phyloP scores from a whole-genome alignment of 306 rosid genomes.

The Quercus ilex region DNA sequence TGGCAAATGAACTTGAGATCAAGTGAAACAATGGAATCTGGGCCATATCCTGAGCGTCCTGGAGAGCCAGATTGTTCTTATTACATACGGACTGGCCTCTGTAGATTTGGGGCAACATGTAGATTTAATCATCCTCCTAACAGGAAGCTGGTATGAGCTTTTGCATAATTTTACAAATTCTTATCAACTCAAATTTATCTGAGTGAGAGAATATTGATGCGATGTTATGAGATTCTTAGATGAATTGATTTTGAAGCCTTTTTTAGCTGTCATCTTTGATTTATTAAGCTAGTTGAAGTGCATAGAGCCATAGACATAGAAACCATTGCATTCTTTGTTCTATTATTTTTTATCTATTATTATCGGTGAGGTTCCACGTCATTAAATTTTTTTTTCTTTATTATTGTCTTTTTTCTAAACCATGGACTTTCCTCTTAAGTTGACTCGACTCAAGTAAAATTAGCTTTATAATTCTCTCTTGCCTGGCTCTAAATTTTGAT shows the following conservation, averaged over 20 bases:
- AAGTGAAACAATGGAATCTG: slow-evolving; percentile 83
- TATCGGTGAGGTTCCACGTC: not conserved
- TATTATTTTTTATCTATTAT: not conserved
- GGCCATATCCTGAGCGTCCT: slow-evolving; percentile 87
- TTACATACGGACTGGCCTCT: slow-evolving; percentile 90
- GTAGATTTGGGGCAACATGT: slow-evolving; percentile 97
- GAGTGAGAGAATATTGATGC: slow-evolving; percentile 9
- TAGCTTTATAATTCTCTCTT: not conserved
- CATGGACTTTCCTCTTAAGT: not conserved
- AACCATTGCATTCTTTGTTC: not conserved
- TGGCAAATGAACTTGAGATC: slow-evolving; percentile 93
- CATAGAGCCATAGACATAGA: not conserved
- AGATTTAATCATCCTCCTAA: slow-evolving; percentile 97
- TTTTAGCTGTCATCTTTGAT: not conserved
- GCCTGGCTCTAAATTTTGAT: not conserved
- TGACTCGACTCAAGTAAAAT: not conserved
- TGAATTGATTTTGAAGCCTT: not conserved
- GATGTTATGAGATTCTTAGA: not conserved
- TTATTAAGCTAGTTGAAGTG: not conserved
- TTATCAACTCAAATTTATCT: not conserved
- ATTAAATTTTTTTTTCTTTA: too few relatives aligned
- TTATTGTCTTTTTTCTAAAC: not conserved
- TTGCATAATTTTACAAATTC: slow-evolving; percentile 15
- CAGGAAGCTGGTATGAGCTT: slow-evolving; percentile 77
- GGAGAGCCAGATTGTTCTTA: slow-evolving; percentile 97